Base-by-base conservation (phyloP, 2,329 filamentous ascomycete species). In the Arthroderma sp. region DNA sequence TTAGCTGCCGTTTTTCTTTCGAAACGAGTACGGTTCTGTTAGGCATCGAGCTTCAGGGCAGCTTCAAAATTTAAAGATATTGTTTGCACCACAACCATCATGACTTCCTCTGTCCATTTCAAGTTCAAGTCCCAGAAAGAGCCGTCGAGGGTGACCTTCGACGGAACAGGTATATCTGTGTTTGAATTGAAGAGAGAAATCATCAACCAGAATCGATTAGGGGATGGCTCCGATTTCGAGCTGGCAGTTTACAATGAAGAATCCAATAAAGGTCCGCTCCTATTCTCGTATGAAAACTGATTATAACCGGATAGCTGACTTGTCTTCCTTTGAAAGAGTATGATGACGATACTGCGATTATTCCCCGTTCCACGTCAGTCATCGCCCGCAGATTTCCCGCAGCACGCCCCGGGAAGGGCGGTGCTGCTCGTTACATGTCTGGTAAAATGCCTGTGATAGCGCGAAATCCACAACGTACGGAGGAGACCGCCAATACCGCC, bases 61-160 rank as follows among this genome's bases (percentile, higher is more conserved):
- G 41, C 44, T 46, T 43, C 40, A 45, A 49, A 50, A 52, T 50
- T 44, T 46, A 50, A 44, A 50, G 46, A 47, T 44, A 43, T 43
- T 48, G 43, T 50, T 48, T 46, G 48, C 48, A 43, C 38, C 41
- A 39, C 46, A 45, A 30, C 44, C 31, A 78, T 59, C 59, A 95
- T 95, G 88, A 79, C 86, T 63, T 94, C 91, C 46, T 96, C 88
- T 54, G 91, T 98, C 61, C 96, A 95, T 70, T 98, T 95, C 84
- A 94, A 94, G 71, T 98, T 98, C 81, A 96, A 95, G 71, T 96
- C 89, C 56, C 87, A 93, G 63, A 95, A 87, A 71, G 91, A 96
- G 62, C 86, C 87, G 49, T 86, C 86, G 47, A 80, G 88, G 60
- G 87, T 98, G 58, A 85, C 88, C 60, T 96, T 98, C 66, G 89